Evolutionary conservation across 2,329 filamentous ascomycete genomes (phyloP).

Genomic region (Gremmenia infestans): DNA sequence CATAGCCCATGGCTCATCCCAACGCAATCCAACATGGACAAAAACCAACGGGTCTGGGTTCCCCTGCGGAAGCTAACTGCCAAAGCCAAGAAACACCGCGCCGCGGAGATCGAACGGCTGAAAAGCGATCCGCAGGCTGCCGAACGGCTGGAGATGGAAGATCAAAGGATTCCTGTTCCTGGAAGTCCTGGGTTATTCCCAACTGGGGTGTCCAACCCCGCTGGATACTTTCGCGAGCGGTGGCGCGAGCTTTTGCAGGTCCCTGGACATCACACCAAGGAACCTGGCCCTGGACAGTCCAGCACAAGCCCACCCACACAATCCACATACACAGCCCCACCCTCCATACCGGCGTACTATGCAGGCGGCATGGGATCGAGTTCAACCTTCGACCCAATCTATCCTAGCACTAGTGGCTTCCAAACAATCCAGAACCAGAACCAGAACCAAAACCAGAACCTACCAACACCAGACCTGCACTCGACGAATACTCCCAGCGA

Average conservation of each 20-base stretch:
- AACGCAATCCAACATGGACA: conserved; percentile 26
- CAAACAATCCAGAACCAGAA: conserved; percentile 1
- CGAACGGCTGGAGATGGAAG: conserved; percentile 18
- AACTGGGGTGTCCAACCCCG: conserved; percentile 7
- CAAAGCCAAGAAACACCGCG: conserved; percentile 43
- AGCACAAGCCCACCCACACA: background rate
- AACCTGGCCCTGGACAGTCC: background rate
- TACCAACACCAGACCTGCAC: background rate
- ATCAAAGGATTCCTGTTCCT: conserved; percentile 21
- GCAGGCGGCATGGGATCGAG: background rate
- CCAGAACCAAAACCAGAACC: background rate
- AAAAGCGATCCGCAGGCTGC: conserved; percentile 26
- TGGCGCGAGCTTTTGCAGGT: conserved; percentile 30
- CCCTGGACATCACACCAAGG: background rate
- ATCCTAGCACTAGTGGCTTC: background rate
- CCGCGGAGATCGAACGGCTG: conserved; percentile 30
- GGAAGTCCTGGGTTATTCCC: conserved; percentile 28
- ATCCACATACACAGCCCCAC: background rate
- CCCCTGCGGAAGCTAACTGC: conserved; percentile 54
- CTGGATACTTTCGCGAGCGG: conserved; percentile 24
- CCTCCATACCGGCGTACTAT: background rate
- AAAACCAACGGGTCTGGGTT: conserved; percentile 53
- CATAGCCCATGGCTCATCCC: conserved; percentile 25
- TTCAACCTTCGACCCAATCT: conserved; percentile 4
- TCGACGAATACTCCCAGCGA: conserved; percentile 1